Percentiles rank a stretch among this genome's conserved stretches.
phyloP scores from a whole-genome alignment of 208 protist species.

The Polymyxa betae region DNA sequence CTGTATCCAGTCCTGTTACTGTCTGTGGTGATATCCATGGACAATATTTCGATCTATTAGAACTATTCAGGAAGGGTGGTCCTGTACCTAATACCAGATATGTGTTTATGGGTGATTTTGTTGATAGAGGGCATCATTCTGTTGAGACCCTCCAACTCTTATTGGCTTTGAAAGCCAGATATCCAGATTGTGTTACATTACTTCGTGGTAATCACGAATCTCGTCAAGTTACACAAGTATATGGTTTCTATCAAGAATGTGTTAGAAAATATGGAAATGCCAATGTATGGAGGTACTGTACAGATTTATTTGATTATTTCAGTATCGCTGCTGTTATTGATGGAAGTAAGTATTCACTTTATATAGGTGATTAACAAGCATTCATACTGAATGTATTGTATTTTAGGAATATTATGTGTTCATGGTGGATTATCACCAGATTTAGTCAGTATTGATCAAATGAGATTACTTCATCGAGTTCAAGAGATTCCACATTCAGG shows the following conservation, averaged over 20 bases:
- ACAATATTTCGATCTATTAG: constrained; percentile 87
- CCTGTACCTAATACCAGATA: constrained; percentile 81
- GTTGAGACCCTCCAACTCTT: constrained; percentile 88
- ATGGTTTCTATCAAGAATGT: constrained; percentile 88
- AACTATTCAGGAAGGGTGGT: constrained; percentile 85
- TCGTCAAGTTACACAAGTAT: constrained; percentile 89
- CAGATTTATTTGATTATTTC: constrained; percentile 83
- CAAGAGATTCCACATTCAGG: constrained; percentile 88
- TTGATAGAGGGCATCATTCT: constrained; percentile 90
- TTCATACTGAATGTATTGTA: background rate
- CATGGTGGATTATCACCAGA: constrained; percentile 82
- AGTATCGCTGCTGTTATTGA: constrained; percentile 78
- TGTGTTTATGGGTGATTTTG: constrained; percentile 91
- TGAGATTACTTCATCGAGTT: constrained; percentile 79
- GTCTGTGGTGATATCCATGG: constrained; percentile 87
- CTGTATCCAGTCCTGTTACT: constrained; percentile 90
- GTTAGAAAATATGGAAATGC: constrained; percentile 84
- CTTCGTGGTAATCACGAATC: constrained; percentile 90
- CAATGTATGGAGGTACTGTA: constrained; percentile 84
- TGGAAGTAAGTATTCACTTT: constrained; percentile 4
- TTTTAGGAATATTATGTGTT: constrained; percentile 78
- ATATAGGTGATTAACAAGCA: background rate
- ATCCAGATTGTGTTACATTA: constrained; percentile 85
- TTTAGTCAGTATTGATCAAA: constrained; percentile 83
- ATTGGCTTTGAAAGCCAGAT: constrained; percentile 85